Evolutionary conservation across 257 asterid species (phyloP).

Genomic region (Solanum bulbocastanum): DNA sequence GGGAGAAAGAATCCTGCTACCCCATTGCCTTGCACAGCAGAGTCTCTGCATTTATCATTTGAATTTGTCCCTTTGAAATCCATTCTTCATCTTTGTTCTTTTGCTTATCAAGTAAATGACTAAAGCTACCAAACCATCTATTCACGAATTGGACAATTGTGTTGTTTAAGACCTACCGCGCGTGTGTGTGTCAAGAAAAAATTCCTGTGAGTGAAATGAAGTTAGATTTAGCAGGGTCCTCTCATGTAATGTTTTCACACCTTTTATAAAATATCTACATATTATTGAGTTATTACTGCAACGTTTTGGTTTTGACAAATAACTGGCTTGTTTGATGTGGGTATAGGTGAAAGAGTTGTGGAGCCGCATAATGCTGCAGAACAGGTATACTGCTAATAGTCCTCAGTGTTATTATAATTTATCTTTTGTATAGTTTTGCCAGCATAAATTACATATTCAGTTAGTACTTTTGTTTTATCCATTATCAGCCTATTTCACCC

Average conservation of each 20-base stretch:
- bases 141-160: background rate
- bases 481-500: slow-evolving; percentile 58
- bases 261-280: background rate
- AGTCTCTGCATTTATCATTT: background rate
- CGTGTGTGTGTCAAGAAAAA: background rate
- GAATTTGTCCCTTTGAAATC: background rate
- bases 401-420: background rate
- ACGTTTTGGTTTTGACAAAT: slow-evolving; percentile 2
- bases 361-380: slow-evolving; percentile 69
- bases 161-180: background rate
- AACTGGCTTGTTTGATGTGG: slow-evolving; percentile 14
- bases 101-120: background rate
- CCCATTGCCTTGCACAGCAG: background rate
- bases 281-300: background rate
- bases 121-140: background rate
- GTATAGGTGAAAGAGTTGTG: slow-evolving; percentile 64
- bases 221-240: background rate
- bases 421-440: slow-evolving; percentile 7
- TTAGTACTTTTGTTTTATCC: slow-evolving; percentile 23
- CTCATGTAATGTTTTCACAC: background rate
- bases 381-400: slow-evolving; percentile 38
- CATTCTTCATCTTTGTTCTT: background rate
- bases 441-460: slow-evolving; percentile 20
- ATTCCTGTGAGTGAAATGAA: background rate
- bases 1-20: background rate